Percentiles rank a stretch among this genome's conserved stretches.
These are phyloP conservation scores for Wickerhamiella australiensis DNA, from an alignment of 805 yeast genomes.

Conservation along the genomic window DNA sequence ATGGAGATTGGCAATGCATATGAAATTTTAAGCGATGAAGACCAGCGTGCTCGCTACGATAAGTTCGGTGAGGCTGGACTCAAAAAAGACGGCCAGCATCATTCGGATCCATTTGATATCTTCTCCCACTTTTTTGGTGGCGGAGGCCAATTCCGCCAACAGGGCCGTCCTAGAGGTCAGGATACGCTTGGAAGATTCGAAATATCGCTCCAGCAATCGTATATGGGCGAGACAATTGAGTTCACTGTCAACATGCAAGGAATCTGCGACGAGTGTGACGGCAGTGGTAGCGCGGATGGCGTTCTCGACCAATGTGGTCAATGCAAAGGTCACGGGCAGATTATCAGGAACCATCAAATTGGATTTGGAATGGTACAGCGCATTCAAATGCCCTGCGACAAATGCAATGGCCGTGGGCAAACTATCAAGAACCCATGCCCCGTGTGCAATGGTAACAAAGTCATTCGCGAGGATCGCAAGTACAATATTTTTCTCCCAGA, in stretches of 20 bases:
- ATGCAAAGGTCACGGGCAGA: constrained; percentile 69
- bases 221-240: constrained; percentile 50
- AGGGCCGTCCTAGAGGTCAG: constrained; percentile 42
- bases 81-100: constrained; percentile 32
- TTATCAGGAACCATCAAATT: constrained; percentile 53
- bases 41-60: constrained; percentile 59
- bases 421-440: constrained; percentile 52
- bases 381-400: constrained; percentile 65
- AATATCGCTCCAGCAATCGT: constrained; percentile 53
- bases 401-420: constrained; percentile 69
- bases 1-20: constrained; percentile 90
- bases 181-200: constrained; percentile 46
- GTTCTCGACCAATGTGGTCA: constrained; percentile 47
- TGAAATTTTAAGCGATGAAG: constrained; percentile 63
- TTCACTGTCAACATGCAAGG: constrained; percentile 59
- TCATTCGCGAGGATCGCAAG: constrained; percentile 41
- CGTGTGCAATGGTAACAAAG: constrained; percentile 60
- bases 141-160: constrained; percentile 28
- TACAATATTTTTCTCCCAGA: constrained; percentile 53
- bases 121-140: constrained; percentile 54
- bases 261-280: constrained; percentile 65
- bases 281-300: constrained; percentile 79
- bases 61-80: constrained; percentile 66
- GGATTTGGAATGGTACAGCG: constrained; percentile 89
- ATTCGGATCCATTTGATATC: constrained; percentile 44